Percentiles rank a stretch among this genome's conserved stretches.
Evolutionary conservation across 2,329 filamentous ascomycete genomes (phyloP).

Genomic region (Shiraia sp.): DNA sequence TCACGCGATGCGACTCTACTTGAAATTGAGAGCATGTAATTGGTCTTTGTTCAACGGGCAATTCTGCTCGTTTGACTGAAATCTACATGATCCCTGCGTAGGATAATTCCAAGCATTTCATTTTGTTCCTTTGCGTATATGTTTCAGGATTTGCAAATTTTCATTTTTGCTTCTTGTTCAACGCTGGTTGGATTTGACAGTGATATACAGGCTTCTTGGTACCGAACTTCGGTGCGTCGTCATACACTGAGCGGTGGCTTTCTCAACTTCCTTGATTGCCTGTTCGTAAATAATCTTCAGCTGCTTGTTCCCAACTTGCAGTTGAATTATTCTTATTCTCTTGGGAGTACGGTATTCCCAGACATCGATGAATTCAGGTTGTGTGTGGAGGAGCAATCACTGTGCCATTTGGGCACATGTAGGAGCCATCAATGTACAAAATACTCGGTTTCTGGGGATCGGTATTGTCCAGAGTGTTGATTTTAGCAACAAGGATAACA

Average conservation of each 20-base stretch:
- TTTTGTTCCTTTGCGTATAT: too few species aligned
- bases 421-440: slow-evolving; percentile 33
- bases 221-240: slow-evolving; percentile 19
- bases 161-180: too few species aligned
- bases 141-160: too few species aligned
- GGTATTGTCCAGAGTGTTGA: slow-evolving; percentile 24
- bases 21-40: too few species aligned
- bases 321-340: slow-evolving; percentile 19
- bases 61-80: too few species aligned
- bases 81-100: too few species aligned
- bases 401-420: slow-evolving; percentile 14
- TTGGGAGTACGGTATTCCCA: slow-evolving; percentile 25
- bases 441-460: slow-evolving; percentile 13
- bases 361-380: background rate
- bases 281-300: slow-evolving; percentile 22
- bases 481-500: slow-evolving; percentile 51
- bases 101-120: too few species aligned
- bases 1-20: too few species aligned
- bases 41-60: too few species aligned
- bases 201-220: too few species aligned
- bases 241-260: slow-evolving; percentile 22
- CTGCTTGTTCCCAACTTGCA: slow-evolving; percentile 25
- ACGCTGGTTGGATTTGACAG: slow-evolving; percentile 2
- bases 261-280: slow-evolving; percentile 20
- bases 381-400: slow-evolving; percentile 1